Base-by-base conservation (phyloP, 257 asterid genomes). In the Eustoma russellianum region DNA sequence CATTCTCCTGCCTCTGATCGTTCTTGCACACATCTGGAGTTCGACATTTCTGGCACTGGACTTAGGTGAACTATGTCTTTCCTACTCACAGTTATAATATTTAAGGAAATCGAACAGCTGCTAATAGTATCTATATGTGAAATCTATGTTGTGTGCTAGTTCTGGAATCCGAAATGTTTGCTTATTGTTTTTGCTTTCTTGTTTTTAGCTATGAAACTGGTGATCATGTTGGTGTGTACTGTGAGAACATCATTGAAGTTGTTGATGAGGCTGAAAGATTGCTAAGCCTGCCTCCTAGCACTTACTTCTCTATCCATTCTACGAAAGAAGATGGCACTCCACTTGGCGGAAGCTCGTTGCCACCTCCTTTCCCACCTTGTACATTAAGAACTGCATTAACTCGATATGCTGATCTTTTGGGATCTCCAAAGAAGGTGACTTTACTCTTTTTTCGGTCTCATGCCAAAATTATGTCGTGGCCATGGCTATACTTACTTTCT, bases 11-110 rank as follows among this genome's bases (percentile, higher is more conserved):
- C 78, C 33, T 92, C 99, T 5, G 99, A 92, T 52, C 97, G 97
- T 41, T 92, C 97, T 53, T 92, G 97, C 80, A 92, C 87, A 41
- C 99, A 92, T 77, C 67, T 92, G 73, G 99, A 92, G 66, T 92
- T 92, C 46, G 99, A 92, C 79, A 85, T 92, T 71, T 66, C 94
- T 46, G 93, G 94, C 82, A 74, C 93, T 48, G 97, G 97, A 48
- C 72, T 92, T 61, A 44, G 69, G n/a, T n/a, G n/a, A 16, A 46
- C 52, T 44, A 41, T 70, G 45, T 44, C 47, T 52, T 40, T 38
- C 30, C 12, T 38, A 38, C 12, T 38, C 12, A 38, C 43, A 38
- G 1, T 38, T 38, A 38, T 9, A 5, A 11, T 38, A 24, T 9
- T 35, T 11, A 38, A 7, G 19, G 54, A 43, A 17, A 16, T 12